Evolutionary conservation across 495 filamentous ascomycete genomes (phyloP).

Genomic region (Penicillium daleae): DNA sequence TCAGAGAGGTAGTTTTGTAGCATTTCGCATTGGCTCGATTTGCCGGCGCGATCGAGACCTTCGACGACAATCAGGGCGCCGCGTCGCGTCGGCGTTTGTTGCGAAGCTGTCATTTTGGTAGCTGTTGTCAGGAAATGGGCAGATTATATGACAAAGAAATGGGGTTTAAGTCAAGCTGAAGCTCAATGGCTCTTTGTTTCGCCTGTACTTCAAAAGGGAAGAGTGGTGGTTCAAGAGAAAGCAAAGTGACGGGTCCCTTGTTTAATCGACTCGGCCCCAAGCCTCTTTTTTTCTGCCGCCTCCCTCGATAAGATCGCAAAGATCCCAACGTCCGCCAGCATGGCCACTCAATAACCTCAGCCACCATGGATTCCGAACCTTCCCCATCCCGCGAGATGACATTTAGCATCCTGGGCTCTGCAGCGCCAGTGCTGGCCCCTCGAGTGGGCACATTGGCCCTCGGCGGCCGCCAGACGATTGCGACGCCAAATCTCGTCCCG

Average conservation of each 20-base stretch:
- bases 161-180: not conserved
- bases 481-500: conserved; percentile 82
- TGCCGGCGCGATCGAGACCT: conserved; percentile 91
- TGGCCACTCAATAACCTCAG: conserved; percentile 22
- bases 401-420: conserved; percentile 36
- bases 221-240: not conserved
- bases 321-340: conserved; percentile 14
- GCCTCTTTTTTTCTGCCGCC: conserved; percentile 25
- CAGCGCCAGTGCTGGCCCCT: conserved; percentile 39
- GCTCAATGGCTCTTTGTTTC: not conserved
- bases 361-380: conserved; percentile 36
- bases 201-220: not conserved
- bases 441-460: conserved; percentile 68
- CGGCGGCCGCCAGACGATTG: conserved; percentile 59
- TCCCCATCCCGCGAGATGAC: conserved; percentile 27
- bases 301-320: conserved; percentile 23
- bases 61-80: conserved; percentile 88
- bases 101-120: conserved; percentile 24
- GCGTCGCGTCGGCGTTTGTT: conserved; percentile 41
- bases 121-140: not conserved
- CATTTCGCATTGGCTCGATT: conserved; percentile 88
- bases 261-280: conserved; percentile 16
- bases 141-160: not conserved
- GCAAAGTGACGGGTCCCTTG: not conserved
- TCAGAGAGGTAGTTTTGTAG: conserved; percentile 66